These are phyloP conservation scores for Ammopiptanthus mongolicus DNA, from an alignment of 306 rosid species.

Conservation along the genomic window DNA sequence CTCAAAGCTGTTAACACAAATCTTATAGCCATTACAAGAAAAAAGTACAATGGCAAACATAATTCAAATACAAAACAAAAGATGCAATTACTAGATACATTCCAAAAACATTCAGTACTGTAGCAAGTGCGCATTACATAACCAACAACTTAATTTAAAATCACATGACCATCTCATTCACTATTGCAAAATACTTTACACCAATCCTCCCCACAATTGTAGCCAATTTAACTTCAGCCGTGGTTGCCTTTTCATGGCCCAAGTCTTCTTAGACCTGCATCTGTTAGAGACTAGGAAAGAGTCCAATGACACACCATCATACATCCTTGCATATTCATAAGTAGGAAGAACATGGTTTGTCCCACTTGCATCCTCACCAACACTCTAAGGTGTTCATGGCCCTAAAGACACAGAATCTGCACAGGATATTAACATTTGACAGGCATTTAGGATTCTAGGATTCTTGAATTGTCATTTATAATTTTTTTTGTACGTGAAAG, in stretches of 20 bases:
- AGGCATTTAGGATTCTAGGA: not conserved
- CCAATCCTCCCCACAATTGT: too few species aligned
- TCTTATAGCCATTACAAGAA: too few species aligned
- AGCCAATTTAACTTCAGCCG: slow-evolving; percentile 96
- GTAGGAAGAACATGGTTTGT: slow-evolving; percentile 99
- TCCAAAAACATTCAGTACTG: too few species aligned
- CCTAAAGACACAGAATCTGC: slow-evolving; percentile 93
- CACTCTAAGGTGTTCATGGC: slow-evolving; percentile 96
- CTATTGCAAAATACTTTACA: too few species aligned
- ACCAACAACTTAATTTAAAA: too few species aligned
- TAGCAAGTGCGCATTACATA: too few species aligned
- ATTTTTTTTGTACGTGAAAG: too few species aligned
- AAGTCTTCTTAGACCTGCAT: slow-evolving; percentile 79
- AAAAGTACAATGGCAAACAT: too few species aligned
- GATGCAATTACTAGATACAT: too few species aligned
- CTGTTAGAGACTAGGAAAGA: slow-evolving; percentile 91
- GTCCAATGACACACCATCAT: slow-evolving; percentile 90
- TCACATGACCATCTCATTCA: too few species aligned
- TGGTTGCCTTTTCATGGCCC: slow-evolving; percentile 87
- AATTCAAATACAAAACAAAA: too few species aligned
- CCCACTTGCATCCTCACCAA: slow-evolving; percentile 97
- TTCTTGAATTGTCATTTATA: slow-evolving; percentile 1
- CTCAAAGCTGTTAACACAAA: too few species aligned
- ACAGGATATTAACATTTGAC: not conserved
- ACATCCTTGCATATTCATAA: slow-evolving; percentile 96